Base-by-base conservation (phyloP, 305 asterid genomes). In the Fraxinus floribunda region DNA sequence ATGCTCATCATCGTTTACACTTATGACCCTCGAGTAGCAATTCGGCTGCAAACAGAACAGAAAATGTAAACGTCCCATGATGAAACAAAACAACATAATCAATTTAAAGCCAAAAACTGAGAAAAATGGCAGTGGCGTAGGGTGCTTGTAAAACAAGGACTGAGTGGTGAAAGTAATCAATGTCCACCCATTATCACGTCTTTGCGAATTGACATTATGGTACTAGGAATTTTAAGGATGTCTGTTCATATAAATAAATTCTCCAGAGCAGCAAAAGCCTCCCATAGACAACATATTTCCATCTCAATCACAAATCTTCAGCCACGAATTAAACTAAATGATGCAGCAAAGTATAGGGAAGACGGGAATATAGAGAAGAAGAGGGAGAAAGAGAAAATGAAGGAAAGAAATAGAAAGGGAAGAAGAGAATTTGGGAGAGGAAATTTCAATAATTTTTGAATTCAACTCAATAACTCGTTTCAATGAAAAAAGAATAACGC, bases 11-110 rank as follows among this genome's bases (percentile, higher is more conserved):
- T 90, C 90, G 20, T 85, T 86, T 80, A 92, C 93, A 81, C 89
- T 87, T 79, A 94, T 90, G 55, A 89, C 93, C 80, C 99, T 89
- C 1, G 99, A 96, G 84, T 96, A 94, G 88, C 99, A 96, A 87
- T 96, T 96, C 55, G 99, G 97, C 99, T 96, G 98, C 88, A 83
- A 84, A 86, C 72, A 85, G 6, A 84, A 70, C 24, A 68, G 57
- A 68, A 82, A 34, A 84, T 72, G 36, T 74, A 39, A 76, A 75
- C 64, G 20, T 78, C 75, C 76, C 80, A 78, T 34, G 78, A 80
- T 77, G 76, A 75, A 7, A 22, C 39, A 49, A 20, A 64, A 76
- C 64, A 24, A 62, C 64, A 39, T 8, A 76, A 68, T 79, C 30
- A 78, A 36, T 78, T 13, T 6, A 52, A 29, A 41, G 11, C 24